Percentiles rank a stretch among this genome's conserved stretches.
These are phyloP conservation scores for Rhizophora apiculata DNA, from an alignment of 345 rosid genomes.

Conservation along the genomic window DNA sequence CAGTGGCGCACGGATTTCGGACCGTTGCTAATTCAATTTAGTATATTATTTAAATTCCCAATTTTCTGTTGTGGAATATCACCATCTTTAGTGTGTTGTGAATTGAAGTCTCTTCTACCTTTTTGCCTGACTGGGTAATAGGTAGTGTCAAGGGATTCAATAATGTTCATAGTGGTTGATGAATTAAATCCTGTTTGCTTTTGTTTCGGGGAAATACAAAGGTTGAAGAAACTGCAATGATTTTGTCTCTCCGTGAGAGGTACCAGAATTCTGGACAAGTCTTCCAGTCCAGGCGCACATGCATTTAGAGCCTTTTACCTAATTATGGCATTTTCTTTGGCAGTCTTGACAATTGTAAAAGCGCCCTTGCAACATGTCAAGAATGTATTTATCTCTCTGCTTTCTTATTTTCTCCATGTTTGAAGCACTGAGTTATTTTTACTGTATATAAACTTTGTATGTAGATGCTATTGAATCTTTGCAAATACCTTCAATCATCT, in stretches of 20 bases:
- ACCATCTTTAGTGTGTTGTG: not conserved
- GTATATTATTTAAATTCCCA: not conserved
- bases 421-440: not conserved
- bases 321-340: conserved; percentile 25
- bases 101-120: not conserved
- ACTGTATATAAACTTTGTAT: not conserved
- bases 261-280: conserved; percentile 16
- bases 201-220: conserved; percentile 48
- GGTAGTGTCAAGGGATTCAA: not conserved
- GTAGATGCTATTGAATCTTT: too few relatives aligned
- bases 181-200: not conserved
- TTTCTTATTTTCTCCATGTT: not conserved
- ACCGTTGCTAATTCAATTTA: not conserved
- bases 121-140: not conserved
- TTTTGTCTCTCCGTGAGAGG: conserved; percentile 89
- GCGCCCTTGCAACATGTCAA: conserved; percentile 66
- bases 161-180: not conserved
- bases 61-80: not conserved
- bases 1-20: not conserved
- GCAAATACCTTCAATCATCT: too few relatives aligned
- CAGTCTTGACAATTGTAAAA: conserved; percentile 84
- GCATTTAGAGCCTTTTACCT: conserved; percentile 5
- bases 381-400: conserved; percentile 38
- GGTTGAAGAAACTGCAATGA: conserved; percentile 84
- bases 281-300: not conserved